Evolutionary conservation across 768 basidiomycete genomes (phyloP), one percentile per base, ranked within the genome.

Genomic region (Panellus pusillus): DNA sequence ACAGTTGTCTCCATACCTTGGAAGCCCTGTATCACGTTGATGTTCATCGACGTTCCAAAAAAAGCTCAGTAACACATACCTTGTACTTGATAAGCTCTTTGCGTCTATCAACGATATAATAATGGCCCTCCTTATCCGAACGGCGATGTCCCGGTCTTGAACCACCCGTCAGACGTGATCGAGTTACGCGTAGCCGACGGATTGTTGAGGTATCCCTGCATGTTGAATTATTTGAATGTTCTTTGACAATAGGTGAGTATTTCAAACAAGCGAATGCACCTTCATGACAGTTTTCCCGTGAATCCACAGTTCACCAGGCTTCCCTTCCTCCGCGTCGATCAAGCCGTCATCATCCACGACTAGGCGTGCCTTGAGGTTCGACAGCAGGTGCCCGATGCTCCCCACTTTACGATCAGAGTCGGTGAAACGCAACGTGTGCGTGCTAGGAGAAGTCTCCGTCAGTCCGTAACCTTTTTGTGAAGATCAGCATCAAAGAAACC

Each of bases 91-190:
- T 78, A 37, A 83, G 62, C 59, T 83, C 83, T 54, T 84, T 84
- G 47, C 72, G 71, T 15, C 86, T 69, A 52, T 85, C 83, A 2
- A 86, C 50, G 41, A 52, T 44, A 36, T 37, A 52, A 20, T 27
- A 52, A 61, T 75, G 82, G 1, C 87, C 89, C 4, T 86, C 77
- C 15, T 66, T 62, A 52, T 87, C 82, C 77, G 65, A 12, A 76
- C 56, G 4, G 75, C 79, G 27, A 90, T 72, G 63, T 91, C 89
- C 89, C 87, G 2, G 88, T 89, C 72, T 82, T 84, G 68, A 86
- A 80, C 86, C 86, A 91, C 3, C 82, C 77, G 38, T 84, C 82
- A 1, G 68, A 61, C 0, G 82, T 84, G 58, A 89, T 80, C 2
- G 81, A 68, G 19, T 76, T 71, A 17, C 65, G 62, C 6, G 86